Percentiles rank a stretch among this genome's conserved stretches.
These are phyloP conservation scores for Alectoria sarmentosa DNA, from an alignment of 495 filamentous ascomycete genomes.

Conservation along the genomic window DNA sequence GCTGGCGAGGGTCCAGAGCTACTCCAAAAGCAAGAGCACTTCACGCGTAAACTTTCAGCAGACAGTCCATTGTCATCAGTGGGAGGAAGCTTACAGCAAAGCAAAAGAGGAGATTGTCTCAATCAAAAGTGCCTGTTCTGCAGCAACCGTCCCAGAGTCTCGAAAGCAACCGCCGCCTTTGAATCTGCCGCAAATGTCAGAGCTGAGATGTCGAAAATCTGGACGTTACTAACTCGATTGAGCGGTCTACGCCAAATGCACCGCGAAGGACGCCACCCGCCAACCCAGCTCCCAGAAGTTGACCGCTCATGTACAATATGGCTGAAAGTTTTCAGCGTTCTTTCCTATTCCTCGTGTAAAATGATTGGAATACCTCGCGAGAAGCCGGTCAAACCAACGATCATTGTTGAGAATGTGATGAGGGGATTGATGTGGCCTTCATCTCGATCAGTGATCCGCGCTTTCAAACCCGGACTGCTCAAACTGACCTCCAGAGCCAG, in stretches of 20 bases:
- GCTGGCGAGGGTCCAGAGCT: slow-evolving; percentile 52
- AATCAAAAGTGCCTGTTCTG: slow-evolving; percentile 36
- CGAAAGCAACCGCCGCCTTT: slow-evolving; percentile 34
- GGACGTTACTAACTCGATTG: slow-evolving; percentile 4
- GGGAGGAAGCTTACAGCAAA: slow-evolving; percentile 24
- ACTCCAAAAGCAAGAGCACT: slow-evolving; percentile 40
- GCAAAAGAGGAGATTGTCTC: slow-evolving; percentile 40
- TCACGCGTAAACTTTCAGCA: not conserved
- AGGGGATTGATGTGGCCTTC: slow-evolving; percentile 42
- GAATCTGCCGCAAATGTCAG: slow-evolving; percentile 21
- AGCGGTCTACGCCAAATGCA: slow-evolving; percentile 29
- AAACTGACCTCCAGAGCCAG: slow-evolving; percentile 38
- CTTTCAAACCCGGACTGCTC: not conserved
- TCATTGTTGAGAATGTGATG: slow-evolving; percentile 46
- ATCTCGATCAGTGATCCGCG: not conserved
- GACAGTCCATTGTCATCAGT: not conserved
- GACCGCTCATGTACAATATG: slow-evolving; percentile 38
- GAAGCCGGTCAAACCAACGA: slow-evolving; percentile 42
- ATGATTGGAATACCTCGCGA: slow-evolving; percentile 30
- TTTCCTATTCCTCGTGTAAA: too few species aligned
- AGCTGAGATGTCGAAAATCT: not conserved
- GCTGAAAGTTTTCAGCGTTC: not conserved
- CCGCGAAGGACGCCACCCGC: slow-evolving; percentile 38
- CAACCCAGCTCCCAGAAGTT: slow-evolving; percentile 39
- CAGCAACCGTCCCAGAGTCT: slow-evolving; percentile 22